Evolutionary conservation across 768 basidiomycete species (phyloP).

Genomic region (Leccinum uliginosum): DNA sequence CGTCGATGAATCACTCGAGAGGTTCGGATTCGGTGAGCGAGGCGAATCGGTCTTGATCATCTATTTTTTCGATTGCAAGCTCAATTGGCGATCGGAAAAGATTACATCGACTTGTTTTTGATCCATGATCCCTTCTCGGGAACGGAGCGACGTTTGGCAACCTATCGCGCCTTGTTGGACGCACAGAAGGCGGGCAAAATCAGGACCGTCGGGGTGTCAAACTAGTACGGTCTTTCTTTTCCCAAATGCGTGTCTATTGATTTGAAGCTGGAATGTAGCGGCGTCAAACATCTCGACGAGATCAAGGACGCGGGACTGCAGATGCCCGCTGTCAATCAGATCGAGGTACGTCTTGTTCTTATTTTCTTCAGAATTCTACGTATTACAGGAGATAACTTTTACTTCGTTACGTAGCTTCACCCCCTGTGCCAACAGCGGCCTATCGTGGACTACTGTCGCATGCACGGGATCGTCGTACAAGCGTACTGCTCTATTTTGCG

Average conservation of each 20-base stretch:
- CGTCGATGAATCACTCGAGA: slow-evolving; percentile 57
- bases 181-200: slow-evolving; percentile 63
- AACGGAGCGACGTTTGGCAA: slow-evolving; percentile 57
- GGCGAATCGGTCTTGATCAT: not conserved
- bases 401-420: slow-evolving; percentile 49
- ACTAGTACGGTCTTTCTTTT: slow-evolving; percentile 55
- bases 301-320: slow-evolving; percentile 58
- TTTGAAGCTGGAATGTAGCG: slow-evolving; percentile 36
- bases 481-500: slow-evolving; percentile 78
- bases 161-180: slow-evolving; percentile 67
- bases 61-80: not conserved
- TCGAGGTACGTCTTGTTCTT: slow-evolving; percentile 50
- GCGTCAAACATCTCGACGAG: slow-evolving; percentile 70
- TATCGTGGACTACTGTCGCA: slow-evolving; percentile 70
- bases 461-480: slow-evolving; percentile 57
- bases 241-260: not conserved
- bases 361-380: not conserved
- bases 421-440: slow-evolving; percentile 78
- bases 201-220: slow-evolving; percentile 74
- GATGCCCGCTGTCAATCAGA: slow-evolving; percentile 73
- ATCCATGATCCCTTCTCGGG: slow-evolving; percentile 73
- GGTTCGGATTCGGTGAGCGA: slow-evolving; percentile 52
- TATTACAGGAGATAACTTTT: slow-evolving; percentile 3
- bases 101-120: slow-evolving; percentile 70
- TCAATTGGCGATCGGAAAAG: slow-evolving; percentile 26